A percentile compares a stretch with the other conserved stretches of the same genome.
Conservation (phyloP, 495 filamentous ascomycete species). For the Aspergillus indologenus region DNA sequence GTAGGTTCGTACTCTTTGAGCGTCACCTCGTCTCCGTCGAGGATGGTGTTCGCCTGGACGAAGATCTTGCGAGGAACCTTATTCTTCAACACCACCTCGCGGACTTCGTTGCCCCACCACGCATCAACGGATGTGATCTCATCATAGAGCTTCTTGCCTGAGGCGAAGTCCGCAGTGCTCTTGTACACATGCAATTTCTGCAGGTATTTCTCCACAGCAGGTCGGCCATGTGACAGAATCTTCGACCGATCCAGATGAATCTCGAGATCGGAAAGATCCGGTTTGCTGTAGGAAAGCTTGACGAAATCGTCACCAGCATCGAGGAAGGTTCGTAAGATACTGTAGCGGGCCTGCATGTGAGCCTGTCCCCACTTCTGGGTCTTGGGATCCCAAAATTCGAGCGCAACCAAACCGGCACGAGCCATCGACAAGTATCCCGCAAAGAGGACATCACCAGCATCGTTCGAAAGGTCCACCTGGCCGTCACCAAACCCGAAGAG, state of each 20-base stretch:
- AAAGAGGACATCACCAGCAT: constrained; percentile 83
- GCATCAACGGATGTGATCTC: constrained; percentile 77
- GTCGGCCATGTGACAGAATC: constrained; percentile 66
- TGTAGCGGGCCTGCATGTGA: constrained; percentile 92
- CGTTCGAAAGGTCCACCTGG: constrained; percentile 61
- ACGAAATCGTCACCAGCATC: constrained; percentile 78
- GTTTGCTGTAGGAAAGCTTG: constrained; percentile 67
- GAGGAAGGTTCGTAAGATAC: constrained; percentile 86
- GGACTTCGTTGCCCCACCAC: constrained; percentile 74
- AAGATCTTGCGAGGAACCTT: constrained; percentile 95
- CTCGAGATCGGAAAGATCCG: constrained; percentile 75
- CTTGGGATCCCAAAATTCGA: constrained; percentile 89
- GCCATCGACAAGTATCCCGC: constrained; percentile 89
- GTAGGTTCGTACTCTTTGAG: constrained; percentile 89
- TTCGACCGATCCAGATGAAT: constrained; percentile 80
- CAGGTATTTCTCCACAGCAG: constrained; percentile 82
- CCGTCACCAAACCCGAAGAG: constrained; percentile 91
- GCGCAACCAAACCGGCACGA: constrained; percentile 73
- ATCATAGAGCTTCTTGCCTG: constrained; percentile 71
- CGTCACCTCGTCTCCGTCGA: constrained; percentile 67
- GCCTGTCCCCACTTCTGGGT: constrained; percentile 89
- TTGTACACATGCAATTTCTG: constrained; percentile 93
- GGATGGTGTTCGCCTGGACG: constrained; percentile 87
- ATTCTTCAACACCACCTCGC: constrained; percentile 75
- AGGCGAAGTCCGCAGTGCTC: constrained; percentile 77